Base-by-base conservation (phyloP, 129 eudicot genomes). In the Cynara cardunculus region DNA sequence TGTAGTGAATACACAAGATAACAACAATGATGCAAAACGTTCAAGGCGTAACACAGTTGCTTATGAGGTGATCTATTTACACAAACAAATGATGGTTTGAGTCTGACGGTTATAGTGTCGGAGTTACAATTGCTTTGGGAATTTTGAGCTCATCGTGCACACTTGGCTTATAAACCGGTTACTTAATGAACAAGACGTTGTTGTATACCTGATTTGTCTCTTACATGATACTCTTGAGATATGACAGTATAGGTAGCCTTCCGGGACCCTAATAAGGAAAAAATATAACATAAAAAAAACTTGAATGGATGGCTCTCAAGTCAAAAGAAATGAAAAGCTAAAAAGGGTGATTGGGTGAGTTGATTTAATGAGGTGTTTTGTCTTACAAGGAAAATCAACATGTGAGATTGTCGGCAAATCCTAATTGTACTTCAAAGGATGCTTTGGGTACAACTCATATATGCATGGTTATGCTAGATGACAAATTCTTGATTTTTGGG, bases 341-440 rank as follows among this genome's bases (percentile, higher is more conserved):
- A 71, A 30, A 70, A 21, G 49, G 31, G 34, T 31, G 11, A 5
- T 70, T 71, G 3, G 53, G 27, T 71, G 27, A 32, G 25, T 71
- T 71, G 49, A 37, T 71, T 71, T 71, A 32, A 32, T 71, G 74
- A 37, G 53, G 8, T 32, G 74, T 31, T 71, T 71, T 71, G 53
- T 32, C 53, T 71, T 71, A 32, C 46, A 69, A 28, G 14, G 44
- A 69, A 30, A 69, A 44, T 3, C 59, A 71, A 32, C 74, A 31
- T 69, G 44, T 69, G 73, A 69, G 16, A 32, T 32, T 71, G 74
- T 71, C 74, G 74, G 74, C 74, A 5, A n/a, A 71, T 71, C 74
- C 53, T 71, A 71, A 1, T 32, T 71, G 53, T 71, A 71, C 74
- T n/a, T 14, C 27, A 0, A n/a, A 19, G 19, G 13, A 18, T 71